Base-by-base conservation (phyloP, 257 asterid genomes). In the Anisodus acutangulus region DNA sequence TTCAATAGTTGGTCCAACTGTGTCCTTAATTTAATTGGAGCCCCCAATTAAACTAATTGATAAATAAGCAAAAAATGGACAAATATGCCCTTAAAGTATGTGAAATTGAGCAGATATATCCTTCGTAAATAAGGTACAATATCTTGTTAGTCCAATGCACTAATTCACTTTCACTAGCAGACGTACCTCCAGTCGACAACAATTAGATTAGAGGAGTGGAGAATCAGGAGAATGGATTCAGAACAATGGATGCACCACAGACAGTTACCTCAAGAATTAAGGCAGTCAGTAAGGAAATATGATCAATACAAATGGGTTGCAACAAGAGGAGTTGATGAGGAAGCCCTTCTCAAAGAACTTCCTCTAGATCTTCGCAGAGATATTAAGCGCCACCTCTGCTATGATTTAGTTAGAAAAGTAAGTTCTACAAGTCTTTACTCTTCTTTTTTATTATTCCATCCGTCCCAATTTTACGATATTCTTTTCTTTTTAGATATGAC, bases 241-340 rank as follows among this genome's bases (percentile, higher is more conserved):
- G 99, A 96, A 78, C 97, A 92, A 81, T 96, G 98, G 99, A 96
- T 96, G 98, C 99, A 81, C 85, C 99, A 96, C 22, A 90, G 98
- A 86, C 97, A 93, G 90, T 89, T 93, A 13, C 98, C 98, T 43
- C 95, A 90, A 55, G 97, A 94, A 82, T 84, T 94, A 72, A 86
- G 97, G 90, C 94, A 93, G 54, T 90, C 97, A 2, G 95, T 96
- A 6, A 89, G 98, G 51, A 94, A 94, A 81, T 96, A 94, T 82
- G 97, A 94, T 91, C 99, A 94, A 41, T 96, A 92, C 80, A 94
- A 93, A 86, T 96, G 98, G 98, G 84, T 91, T 10, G 99, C 98
- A 6, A 96, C 98, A 3, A 86, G 98, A 89, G 99, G 99, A 79
- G 98, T 96, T 1, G 98, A 94, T 8, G 98, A 96, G 89, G 99